phyloP scores from a whole-genome alignment of 768 basidiomycete genomes.

The Hericium erinaceus region DNA sequence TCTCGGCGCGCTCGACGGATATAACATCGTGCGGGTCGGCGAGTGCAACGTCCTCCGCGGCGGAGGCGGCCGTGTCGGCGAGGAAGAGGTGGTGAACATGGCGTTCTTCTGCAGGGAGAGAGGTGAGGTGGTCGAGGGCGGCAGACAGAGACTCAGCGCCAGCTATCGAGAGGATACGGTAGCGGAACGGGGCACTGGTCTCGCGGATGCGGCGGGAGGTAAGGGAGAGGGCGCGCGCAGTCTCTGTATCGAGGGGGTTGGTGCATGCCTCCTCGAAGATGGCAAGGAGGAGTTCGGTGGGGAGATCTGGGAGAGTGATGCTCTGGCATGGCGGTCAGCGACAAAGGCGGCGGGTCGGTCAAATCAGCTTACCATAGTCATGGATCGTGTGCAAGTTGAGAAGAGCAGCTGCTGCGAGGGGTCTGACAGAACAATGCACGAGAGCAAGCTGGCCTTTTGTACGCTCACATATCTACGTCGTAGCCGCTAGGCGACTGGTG shows the following conservation, averaged over 20 bases:
- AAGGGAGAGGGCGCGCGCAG: constrained; percentile 6
- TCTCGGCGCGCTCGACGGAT: background rate
- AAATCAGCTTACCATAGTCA: no score
- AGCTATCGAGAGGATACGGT: constrained; percentile 1
- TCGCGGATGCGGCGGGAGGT: constrained; percentile 5
- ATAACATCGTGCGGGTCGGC: background rate
- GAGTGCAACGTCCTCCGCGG: background rate
- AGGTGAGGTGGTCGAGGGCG: background rate
- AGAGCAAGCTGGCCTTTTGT: no score
- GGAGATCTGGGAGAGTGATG: background rate
- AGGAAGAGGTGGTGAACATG: constrained; percentile 8
- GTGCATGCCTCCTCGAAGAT: constrained; percentile 10
- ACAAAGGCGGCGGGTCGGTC: no score
- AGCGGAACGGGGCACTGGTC: constrained; percentile 5
- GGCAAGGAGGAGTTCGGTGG: constrained; percentile 6
- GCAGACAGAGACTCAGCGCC: background rate
- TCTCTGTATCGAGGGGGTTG: background rate
- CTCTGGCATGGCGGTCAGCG: no score
- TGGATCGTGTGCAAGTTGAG: no score
- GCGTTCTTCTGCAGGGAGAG: constrained; percentile 2
- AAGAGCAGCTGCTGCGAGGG: no score
- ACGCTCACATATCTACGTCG: no score
- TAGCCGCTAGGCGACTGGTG: no score
- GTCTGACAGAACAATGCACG: no score
- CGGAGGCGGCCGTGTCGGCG: background rate